phyloP scores from a whole-genome alignment of 257 asterid genomes.

The Phtheirospermum japonicum region DNA sequence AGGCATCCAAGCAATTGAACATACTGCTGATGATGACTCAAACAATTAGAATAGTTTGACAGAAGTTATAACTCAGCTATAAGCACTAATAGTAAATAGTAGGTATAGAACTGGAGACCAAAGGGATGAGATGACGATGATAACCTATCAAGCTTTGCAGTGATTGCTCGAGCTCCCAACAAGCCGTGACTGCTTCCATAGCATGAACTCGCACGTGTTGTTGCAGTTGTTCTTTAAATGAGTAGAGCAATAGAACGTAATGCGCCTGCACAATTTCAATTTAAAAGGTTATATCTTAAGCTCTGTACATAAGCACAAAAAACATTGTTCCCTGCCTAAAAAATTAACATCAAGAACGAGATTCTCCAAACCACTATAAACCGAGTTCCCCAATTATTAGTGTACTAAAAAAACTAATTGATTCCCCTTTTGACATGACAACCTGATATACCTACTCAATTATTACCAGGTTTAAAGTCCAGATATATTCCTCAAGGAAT shows the following conservation, averaged over 20 bases:
- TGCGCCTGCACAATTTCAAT: no score
- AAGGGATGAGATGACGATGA: slow-evolving; percentile 1
- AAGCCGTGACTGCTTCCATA: slow-evolving; percentile 99
- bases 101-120: neutral
- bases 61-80: neutral
- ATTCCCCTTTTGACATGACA: slow-evolving; percentile 60
- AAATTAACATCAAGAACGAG: slow-evolving; percentile 46
- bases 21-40: no score
- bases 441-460: slow-evolving; percentile 42
- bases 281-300: no score
- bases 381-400: slow-evolving; percentile 49
- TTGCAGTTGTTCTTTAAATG: slow-evolving; percentile 96
- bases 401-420: slow-evolving; percentile 37
- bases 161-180: slow-evolving; percentile 99
- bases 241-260: slow-evolving; percentile 85
- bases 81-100: neutral
- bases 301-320: neutral
- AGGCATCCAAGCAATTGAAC: no score
- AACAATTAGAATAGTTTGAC: neutral
- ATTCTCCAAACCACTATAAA: slow-evolving; percentile 57
- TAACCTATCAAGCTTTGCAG: slow-evolving; percentile 93
- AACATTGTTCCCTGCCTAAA: neutral
- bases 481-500: slow-evolving; percentile 28
- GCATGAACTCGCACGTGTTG: slow-evolving; percentile 99
- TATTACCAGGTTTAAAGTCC: slow-evolving; percentile 27